Evolutionary conservation across 2,329 filamentous ascomycete genomes (phyloP), one percentile per base, ranked within the genome.

Genomic region (Colletotrichum filicis): DNA sequence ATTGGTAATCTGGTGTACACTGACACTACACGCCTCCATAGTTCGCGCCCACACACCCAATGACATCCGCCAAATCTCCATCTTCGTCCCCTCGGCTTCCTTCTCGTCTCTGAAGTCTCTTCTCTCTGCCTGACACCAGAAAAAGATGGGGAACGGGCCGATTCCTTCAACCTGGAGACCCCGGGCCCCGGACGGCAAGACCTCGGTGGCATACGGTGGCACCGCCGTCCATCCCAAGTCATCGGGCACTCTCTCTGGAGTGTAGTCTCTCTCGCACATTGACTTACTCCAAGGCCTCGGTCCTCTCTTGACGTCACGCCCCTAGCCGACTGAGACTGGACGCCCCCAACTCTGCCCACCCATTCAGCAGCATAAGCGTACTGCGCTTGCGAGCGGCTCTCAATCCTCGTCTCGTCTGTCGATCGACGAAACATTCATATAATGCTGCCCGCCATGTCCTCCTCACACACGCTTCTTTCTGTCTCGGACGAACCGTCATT

Each of bases 231-330:
- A 42, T 70, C 71, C 66, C 66, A 65, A 73, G 71, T 73, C 66
- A 73, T 70, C 71, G 28, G 60, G 35, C 71, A 52, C 12, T n/a
- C 66, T 30, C 46, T 37, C 66, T 42, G 30, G 6, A 35, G 32
- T 35, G 30, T 49, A 5, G 9, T 63, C 19, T 52, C 60, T 4
- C 59, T 46, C 37, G 19, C 37, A 32, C 26, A 8, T 37, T 28
- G 59, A 68, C 66, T 22, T 53, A 68, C 66, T 32, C 62, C 37
- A 52, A 42, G 42, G 35, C 60, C 66, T 71, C 70, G 68, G 55
- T 53, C 42, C 65, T 69, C 66, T 28, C 66, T 66, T 73, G 71
- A 73, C 71, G 71, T 71, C 71, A 71, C 71, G 60, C 71, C 71
- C 68, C 32, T 16, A 16, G 35, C 53, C 52, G 37, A 73, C 16